A percentile compares a stretch with the other conserved stretches of the same genome.
These are phyloP conservation scores for Mollisiaceae sp. DNA, from an alignment of 2,329 filamentous ascomycete genomes.

Conservation along the genomic window DNA sequence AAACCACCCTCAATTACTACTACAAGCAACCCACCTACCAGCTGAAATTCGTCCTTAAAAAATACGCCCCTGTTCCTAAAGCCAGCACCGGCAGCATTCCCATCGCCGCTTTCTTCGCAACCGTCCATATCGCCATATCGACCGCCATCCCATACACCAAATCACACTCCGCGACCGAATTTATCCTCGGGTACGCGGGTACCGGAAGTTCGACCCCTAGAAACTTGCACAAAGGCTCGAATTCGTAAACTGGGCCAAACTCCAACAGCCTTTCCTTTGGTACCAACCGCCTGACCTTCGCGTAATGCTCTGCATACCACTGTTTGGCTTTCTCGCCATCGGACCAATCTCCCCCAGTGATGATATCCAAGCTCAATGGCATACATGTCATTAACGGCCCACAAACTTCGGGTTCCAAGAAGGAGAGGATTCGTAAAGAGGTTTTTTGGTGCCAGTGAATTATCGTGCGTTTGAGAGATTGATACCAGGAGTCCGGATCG, in stretches of 20 bases:
- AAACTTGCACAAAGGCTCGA: not conserved
- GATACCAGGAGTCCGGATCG: not conserved
- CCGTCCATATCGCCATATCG: not conserved
- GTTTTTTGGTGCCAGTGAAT: not conserved
- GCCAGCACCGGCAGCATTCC: not conserved
- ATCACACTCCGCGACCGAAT: not conserved
- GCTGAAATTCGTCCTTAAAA: not conserved
- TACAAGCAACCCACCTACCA: not conserved
- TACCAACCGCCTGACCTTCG: not conserved
- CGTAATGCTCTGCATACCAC: not conserved
- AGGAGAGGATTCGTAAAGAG: not conserved
- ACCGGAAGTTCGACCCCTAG: not conserved
- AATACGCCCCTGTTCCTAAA: not conserved
- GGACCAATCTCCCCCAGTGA: not conserved
- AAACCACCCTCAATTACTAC: too few species aligned
- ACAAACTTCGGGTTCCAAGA: not conserved
- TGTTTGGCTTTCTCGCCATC: not conserved
- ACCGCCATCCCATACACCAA: not conserved
- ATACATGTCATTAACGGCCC: not conserved
- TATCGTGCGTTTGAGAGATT: not conserved
- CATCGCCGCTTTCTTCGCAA: not conserved
- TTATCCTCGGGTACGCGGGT: not conserved
- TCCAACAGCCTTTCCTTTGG: not conserved
- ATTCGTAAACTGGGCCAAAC: not conserved
- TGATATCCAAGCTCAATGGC: not conserved